Percentiles rank a stretch among this genome's conserved stretches.
Evolutionary conservation across 345 rosid species (phyloP).

Genomic region (Passiflora organensis): DNA sequence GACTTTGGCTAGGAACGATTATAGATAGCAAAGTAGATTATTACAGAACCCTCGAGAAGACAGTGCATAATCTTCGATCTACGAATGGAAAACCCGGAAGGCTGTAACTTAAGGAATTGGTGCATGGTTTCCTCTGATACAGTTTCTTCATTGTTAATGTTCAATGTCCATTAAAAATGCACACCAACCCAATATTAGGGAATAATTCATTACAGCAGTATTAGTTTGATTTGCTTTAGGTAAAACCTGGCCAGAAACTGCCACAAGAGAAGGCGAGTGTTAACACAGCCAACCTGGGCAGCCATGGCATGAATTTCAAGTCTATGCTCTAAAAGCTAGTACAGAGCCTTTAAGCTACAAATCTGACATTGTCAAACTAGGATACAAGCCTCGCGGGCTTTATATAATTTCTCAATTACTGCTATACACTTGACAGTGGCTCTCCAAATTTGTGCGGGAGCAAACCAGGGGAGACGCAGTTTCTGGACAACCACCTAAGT

Average conservation of each 20-base stretch:
- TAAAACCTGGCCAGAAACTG: constrained; percentile 55
- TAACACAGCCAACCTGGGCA: constrained; percentile 95
- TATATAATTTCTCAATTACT: constrained; percentile 18
- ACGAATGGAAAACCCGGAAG: no score
- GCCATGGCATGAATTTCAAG: constrained; percentile 40
- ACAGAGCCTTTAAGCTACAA: constrained; percentile 30
- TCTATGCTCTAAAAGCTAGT: constrained; percentile 40
- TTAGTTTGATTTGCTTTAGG: constrained; percentile 19
- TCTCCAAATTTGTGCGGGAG: constrained; percentile 17
- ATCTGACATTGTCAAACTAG: constrained; percentile 12
- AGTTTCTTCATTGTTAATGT: constrained; percentile 12
- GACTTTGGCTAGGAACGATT: no score
- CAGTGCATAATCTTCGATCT: no score
- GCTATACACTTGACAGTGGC: constrained; percentile 33
- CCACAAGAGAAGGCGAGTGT: constrained; percentile 86
- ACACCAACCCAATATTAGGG: constrained; percentile 25
- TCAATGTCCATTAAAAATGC: constrained; percentile 14
- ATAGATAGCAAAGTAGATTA: no score
- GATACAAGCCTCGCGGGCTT: no score
- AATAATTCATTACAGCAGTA: constrained; percentile 15
- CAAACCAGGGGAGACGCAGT: constrained; percentile 14
- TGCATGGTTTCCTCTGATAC: background rate
- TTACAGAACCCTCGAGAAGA: no score
- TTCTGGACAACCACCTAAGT: constrained; percentile 25
- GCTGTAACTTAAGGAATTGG: no score